Evolutionary conservation across 2,329 filamentous ascomycete genomes (phyloP), one percentile per base, ranked within the genome.

Genomic region (Ramularia collo-cygni): DNA sequence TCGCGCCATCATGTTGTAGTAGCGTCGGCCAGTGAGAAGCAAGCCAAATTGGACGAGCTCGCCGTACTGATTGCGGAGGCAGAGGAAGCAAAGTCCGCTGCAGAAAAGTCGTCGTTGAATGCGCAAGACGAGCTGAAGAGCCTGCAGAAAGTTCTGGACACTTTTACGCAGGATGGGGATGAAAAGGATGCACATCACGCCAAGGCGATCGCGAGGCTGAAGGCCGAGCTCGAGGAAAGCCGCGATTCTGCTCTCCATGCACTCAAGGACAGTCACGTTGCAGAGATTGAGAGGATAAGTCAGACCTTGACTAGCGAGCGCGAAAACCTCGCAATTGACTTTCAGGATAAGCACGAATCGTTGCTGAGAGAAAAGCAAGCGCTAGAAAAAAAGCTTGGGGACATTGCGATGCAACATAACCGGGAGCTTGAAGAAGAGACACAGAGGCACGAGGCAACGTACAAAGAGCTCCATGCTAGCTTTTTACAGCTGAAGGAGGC

Each of bases 391-490:
- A 34, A 45, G 38, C 42, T 53, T 15, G 40, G 39, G 19, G 50
- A 53, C 1, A 17, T 46, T 13, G 40, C 38, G 9, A 46, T 49
- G 27, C 43, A 48, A 24, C 50, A 54, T 29, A 52, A 54, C 26
- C 50, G 46, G 17, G 52, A 53, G 35, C 42, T 54, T 14, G 52
- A 54, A 36, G 50, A 53, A 34, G 46, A 51, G 26, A 27, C 37
- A 14, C 47, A 48, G 28, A 48, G 42, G 38, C 50, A 51, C 28
- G 48, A 54, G n/a, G 44, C 42, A 8, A 44, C 46, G 19, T 48
- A 52, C 19, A 37, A 34, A 12, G 51, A 51, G n/a, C 42, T 54
- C 14, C 47, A 46, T 35, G 31, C 17, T 8, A 40, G 35, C 4
- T 43, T 40, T n/a, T 15, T 12, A 17, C 51, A 52, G 29, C 37